Evolutionary conservation across 768 basidiomycete species (phyloP).

Genomic region (Psilocybe cyanescens): DNA sequence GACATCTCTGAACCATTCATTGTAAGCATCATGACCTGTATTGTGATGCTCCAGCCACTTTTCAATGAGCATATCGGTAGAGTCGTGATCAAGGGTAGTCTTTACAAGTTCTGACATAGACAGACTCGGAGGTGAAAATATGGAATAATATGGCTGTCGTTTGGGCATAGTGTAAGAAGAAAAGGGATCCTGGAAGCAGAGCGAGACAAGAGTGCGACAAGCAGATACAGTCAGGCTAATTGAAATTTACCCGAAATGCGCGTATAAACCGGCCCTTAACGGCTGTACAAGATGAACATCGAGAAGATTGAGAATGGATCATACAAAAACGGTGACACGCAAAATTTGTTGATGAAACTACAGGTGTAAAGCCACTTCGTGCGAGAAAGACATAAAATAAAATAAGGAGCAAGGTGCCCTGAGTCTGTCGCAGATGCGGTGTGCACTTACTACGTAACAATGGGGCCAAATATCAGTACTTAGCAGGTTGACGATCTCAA

Average conservation of each 20-base stretch:
- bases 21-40: conserved; percentile 65
- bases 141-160: conserved; percentile 57
- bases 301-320: not conserved
- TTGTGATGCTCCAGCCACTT: conserved; percentile 80
- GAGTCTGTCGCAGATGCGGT: too few relatives aligned
- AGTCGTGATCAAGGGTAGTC: conserved; percentile 77
- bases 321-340: too few relatives aligned
- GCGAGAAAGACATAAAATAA: too few relatives aligned
- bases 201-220: conserved; percentile 15
- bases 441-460: too few relatives aligned
- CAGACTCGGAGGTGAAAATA: conserved; percentile 66
- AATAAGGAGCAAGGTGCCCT: too few relatives aligned
- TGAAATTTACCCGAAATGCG: conserved; percentile 30
- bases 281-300: not conserved
- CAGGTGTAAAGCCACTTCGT: too few relatives aligned
- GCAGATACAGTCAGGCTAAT: conserved; percentile 18
- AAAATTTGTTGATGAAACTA: too few relatives aligned
- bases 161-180: conserved; percentile 39
- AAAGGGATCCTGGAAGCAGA: not conserved
- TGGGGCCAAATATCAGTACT: too few relatives aligned
- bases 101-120: conserved; percentile 80
- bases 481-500: too few relatives aligned
- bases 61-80: conserved; percentile 80
- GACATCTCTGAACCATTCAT: conserved; percentile 76
- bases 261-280: conserved; percentile 37